Evolutionary conservation across 202 grass and related monocot genomes (phyloP).

Genomic region (Zizania palustris): DNA sequence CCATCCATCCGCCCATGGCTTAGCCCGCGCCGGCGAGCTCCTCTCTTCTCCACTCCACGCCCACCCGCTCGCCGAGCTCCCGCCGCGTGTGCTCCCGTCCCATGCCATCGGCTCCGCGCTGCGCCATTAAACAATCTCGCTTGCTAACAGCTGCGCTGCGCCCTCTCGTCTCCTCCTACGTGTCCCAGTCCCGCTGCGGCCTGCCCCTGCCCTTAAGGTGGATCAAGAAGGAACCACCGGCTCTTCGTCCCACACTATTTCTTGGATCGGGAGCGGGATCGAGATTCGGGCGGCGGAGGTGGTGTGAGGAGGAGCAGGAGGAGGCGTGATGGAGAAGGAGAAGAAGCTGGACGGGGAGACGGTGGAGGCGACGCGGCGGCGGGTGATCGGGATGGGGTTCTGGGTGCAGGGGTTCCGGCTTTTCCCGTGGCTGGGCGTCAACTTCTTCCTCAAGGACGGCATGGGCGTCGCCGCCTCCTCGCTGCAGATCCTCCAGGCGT

Average conservation of each 20-base stretch:
- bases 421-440: slow-evolving; percentile 88
- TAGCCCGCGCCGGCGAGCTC: background rate
- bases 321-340: slow-evolving; percentile 40
- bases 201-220: background rate
- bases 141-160: background rate
- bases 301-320: background rate
- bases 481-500: slow-evolving; percentile 95
- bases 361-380: slow-evolving; percentile 45
- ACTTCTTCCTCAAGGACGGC: slow-evolving; percentile 93
- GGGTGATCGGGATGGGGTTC: slow-evolving; percentile 83
- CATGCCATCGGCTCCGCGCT: slow-evolving; percentile 14
- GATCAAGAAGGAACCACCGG: slow-evolving; percentile 26
- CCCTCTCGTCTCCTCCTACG: slow-evolving; percentile 16
- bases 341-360: slow-evolving; percentile 31
- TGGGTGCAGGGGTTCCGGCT: slow-evolving; percentile 97
- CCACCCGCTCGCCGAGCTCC: background rate
- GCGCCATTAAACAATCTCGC: background rate
- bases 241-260: background rate
- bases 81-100: slow-evolving; percentile 28
- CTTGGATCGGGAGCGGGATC: slow-evolving; percentile 30
- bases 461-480: slow-evolving; percentile 72
- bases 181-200: too few relatives aligned
- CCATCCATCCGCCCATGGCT: background rate
- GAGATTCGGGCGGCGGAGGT: slow-evolving; percentile 13
- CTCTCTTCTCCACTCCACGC: background rate